These are phyloP conservation scores for Spinacia oleracea DNA, from an alignment of 179 eudicot genomes.

Conservation along the genomic window DNA sequence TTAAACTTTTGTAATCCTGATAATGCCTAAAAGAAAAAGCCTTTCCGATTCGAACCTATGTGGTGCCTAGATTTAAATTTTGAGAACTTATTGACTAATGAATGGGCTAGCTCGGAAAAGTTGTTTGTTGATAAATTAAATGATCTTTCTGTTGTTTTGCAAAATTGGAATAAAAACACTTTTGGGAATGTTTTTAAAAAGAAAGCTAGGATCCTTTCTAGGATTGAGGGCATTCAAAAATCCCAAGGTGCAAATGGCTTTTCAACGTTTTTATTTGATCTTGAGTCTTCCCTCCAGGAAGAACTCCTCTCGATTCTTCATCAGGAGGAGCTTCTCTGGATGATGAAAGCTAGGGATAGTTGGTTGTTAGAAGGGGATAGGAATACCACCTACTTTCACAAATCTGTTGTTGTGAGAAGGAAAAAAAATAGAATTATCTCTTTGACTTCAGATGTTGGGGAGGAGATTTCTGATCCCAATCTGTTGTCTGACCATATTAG, in stretches of 20 bases:
- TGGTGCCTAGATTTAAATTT: neutral
- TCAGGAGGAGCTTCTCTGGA: neutral
- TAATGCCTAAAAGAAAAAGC: neutral
- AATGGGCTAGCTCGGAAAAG: neutral
- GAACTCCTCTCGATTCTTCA: neutral
- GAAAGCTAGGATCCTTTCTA: neutral
- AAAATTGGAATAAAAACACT: too few relatives aligned
- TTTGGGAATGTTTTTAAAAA: too few relatives aligned
- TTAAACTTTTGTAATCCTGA: neutral
- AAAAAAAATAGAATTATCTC: neutral
- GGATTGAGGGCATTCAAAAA: neutral
- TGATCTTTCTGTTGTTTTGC: neutral
- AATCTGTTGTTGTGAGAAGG: neutral
- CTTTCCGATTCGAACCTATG: neutral
- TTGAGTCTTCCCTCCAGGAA: neutral
- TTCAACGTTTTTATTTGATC: neutral
- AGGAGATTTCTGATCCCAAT: neutral
- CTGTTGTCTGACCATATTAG: neutral
- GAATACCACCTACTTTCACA: neutral
- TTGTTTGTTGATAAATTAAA: neutral
- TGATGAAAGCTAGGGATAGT: neutral
- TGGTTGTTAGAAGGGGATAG: neutral
- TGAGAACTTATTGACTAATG: too few relatives aligned
- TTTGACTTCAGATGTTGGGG: neutral
- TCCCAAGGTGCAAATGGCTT: neutral